Base-by-base conservation (phyloP, 2,329 filamentous ascomycete genomes). In the Hawksworthiomyces lignivorus region DNA sequence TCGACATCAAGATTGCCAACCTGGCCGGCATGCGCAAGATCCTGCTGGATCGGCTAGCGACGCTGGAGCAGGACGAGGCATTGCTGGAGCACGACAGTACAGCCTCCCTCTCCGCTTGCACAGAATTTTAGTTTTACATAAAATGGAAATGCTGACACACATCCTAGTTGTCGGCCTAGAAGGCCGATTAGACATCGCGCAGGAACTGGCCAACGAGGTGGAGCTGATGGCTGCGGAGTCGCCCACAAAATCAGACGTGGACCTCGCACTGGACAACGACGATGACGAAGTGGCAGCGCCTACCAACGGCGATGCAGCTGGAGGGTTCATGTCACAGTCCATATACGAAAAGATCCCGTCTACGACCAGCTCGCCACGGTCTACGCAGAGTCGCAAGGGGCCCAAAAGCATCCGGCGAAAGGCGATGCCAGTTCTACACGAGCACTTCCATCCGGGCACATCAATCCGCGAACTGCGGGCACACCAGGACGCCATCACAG, bases 1-100 rank as follows among this genome's bases (percentile, higher is more conserved):
- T 98, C 47, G 92, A 98, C 64, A 89, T 84, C 65, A 98, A 97
- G 64, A 90, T 98, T 49, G 79, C 87, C 47, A 97, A 97, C 61
- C 69, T 98, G 41, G 83, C 87, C 53, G 87, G 80, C 48, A 96
- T 97, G 87, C 82, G 92, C 51, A 84, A 82, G 57, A 94, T 96
- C 47, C 84, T 97, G 34, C 63, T 98, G 44, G 88, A 96, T 42
- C 76, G 92, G 48, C 64, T 98, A 51, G 89, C 89, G 2, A 78
- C 75, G 2, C 67, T 97, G 47, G 92, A 98, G 63, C 82, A 90
- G 60, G 90, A 97, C 55, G 92, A 98, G 63, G 77, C 84, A 29
- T 69, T 94, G 47, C 66, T 97, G 47, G 92, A 97, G 64, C 86
- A 92, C 60, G 89, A 96, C 55, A 74, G 84, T 88, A 67, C 59